Conservation (phyloP, 2,329 filamentous ascomycete genomes). For the Aspergillus cejpii region DNA sequence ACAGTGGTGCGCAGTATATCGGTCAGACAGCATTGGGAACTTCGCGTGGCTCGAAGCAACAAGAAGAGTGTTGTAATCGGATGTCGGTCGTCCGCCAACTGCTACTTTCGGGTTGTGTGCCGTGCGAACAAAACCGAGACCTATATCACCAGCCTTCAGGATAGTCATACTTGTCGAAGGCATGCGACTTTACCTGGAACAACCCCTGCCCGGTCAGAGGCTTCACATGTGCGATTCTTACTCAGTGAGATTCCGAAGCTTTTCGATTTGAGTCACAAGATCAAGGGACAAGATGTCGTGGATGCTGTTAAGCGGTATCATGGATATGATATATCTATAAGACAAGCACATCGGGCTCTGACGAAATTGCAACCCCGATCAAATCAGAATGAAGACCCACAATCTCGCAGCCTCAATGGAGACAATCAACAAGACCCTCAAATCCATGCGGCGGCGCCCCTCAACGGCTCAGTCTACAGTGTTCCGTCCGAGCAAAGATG, state of each 20-base stretch:
- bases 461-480: conserved; percentile 21
- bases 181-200: conserved; percentile 24
- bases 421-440: conserved; percentile 23
- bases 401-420: conserved; percentile 21
- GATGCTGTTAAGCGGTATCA: conserved; percentile 39
- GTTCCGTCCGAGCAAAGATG: conserved; percentile 29
- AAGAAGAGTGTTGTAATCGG: conserved; percentile 39
- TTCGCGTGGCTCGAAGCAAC: conserved; percentile 37
- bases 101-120: conserved; percentile 38
- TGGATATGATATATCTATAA: conserved; percentile 37
- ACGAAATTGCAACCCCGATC: conserved; percentile 31
- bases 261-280: conserved; percentile 35
- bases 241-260: conserved; percentile 37
- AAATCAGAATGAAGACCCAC: conserved; percentile 18
- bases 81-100: conserved; percentile 35
- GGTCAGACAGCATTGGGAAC: conserved; percentile 38
- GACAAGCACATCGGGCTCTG: conserved; percentile 36
- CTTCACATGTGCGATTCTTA: conserved; percentile 37
- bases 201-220: conserved; percentile 36
- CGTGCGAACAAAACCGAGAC: conserved; percentile 38
- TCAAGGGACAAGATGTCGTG: conserved; percentile 35
- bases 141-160: conserved; percentile 37
- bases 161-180: conserved; percentile 34
- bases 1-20: conserved; percentile 35
- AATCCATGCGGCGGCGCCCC: conserved; percentile 12